Conservation (phyloP, 169 alveolate genomes). For the Eimeria zaria region DNA sequence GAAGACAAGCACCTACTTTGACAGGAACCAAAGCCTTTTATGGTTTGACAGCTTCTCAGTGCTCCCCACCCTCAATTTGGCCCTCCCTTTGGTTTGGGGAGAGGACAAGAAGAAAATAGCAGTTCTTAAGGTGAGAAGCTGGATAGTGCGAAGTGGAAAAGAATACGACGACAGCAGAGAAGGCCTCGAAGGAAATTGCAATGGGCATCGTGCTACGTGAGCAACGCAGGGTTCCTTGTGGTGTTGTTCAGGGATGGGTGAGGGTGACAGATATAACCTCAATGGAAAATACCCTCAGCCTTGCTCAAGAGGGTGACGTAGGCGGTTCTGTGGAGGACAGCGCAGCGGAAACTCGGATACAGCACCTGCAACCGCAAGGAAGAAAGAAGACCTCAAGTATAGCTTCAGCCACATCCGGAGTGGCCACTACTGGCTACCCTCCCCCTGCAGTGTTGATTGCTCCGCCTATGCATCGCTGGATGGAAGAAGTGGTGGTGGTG, state of each 20-base stretch:
- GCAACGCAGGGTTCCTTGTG: background rate
- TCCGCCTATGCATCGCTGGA: slow-evolving; percentile 79
- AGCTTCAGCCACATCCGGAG: background rate
- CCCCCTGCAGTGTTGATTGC: slow-evolving; percentile 56
- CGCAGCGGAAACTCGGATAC: background rate
- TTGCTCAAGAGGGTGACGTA: background rate
- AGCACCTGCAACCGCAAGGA: background rate
- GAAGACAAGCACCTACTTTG: slow-evolving; percentile 29
- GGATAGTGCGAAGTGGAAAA: background rate
- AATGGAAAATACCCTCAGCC: background rate
- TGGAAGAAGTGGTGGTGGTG: slow-evolving; percentile 67
- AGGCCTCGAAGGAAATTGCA: background rate
- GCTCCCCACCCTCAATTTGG: slow-evolving; percentile 60
- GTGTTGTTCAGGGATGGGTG: slow-evolving; percentile 68
- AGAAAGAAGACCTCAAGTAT: background rate
- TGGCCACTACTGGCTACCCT: slow-evolving; percentile 22
- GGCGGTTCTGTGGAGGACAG: background rate
- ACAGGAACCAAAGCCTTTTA: slow-evolving; percentile 51
- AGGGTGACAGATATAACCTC: slow-evolving; percentile 69
- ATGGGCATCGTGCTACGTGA: background rate
- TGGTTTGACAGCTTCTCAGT: slow-evolving; percentile 65
- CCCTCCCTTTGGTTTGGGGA: slow-evolving; percentile 56
- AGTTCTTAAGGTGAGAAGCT: slow-evolving; percentile 41
- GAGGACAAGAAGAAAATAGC: slow-evolving; percentile 60
- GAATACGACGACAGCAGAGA: background rate